Evolutionary conservation across 352 stramenopile genomes (phyloP), one percentile per base, ranked within the genome.

Genomic region (Globisporangium middletonii): DNA sequence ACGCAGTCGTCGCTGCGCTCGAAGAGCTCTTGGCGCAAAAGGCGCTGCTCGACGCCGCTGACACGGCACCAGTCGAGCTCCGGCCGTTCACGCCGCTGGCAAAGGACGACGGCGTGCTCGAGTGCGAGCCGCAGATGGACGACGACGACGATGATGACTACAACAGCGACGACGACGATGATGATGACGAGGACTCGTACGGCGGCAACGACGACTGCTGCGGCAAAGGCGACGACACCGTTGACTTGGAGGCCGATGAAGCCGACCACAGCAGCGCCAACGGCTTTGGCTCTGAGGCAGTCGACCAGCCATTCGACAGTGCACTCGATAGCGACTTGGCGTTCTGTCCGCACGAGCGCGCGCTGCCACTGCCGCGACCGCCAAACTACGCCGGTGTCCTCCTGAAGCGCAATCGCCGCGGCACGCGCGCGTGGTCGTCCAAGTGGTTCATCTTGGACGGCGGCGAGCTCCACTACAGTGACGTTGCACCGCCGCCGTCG

Each of bases 361-460:
- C 61, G 8, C 60, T 68, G 13, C 62, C 70, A 8, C 75, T 69
- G 18, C 64, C 68, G 15, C 75, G 73, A 26, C 75, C 79, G 28
- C 68, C 79, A 38, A 74, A 75, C 49, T 64, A 85, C 46, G 68
- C 80, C 35, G 83, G 83, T 5, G 53, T 79, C 23, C 65, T 92
- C 52, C 66, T 92, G 33, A 92, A 92, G 68, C 78, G 83, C 28
- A 83, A 85, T 56, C 83, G 83, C 3, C 77, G 80, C 27, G 80
- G 80, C 48, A 83, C 77, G 41, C 83, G 83, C n/a, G 69, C 64
- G 0, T 92, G 83, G 83, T 69, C 72, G 5, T 72, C 85, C 38
- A 90, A 89, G 54, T 75, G 75, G 63, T 89, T 91, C 55, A 71
- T 85, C 4, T 43, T 91, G 15, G 77, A 90, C 13, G 71, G 83